Evolutionary conservation across 345 rosid genomes (phyloP).

Genomic region (Odontarrhena argentea): DNA sequence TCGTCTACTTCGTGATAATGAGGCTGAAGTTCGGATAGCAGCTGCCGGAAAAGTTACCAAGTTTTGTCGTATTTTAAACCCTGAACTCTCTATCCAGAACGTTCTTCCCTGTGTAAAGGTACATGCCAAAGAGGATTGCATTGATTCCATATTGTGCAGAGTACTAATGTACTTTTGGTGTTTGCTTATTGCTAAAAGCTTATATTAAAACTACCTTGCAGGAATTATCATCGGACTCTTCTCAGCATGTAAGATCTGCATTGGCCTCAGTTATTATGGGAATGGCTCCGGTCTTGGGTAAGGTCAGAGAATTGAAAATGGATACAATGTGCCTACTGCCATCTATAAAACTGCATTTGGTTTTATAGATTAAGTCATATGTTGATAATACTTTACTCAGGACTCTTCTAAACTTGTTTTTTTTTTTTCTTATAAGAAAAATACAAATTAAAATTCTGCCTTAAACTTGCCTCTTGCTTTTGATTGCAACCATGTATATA

Average conservation of each 20-base stretch:
- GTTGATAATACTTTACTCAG: neutral
- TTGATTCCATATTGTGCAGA: neutral
- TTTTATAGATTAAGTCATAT: neutral
- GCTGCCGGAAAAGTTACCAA: too few relatives aligned
- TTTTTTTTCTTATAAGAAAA: too few relatives aligned
- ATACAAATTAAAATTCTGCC: too few relatives aligned
- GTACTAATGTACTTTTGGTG: neutral
- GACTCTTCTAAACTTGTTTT: too few relatives aligned
- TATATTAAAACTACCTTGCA: conserved; percentile 33
- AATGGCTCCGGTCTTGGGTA: conserved; percentile 79
- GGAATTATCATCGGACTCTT: conserved; percentile 82
- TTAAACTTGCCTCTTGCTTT: neutral
- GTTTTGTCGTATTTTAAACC: too few relatives aligned
- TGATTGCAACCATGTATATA: too few relatives aligned
- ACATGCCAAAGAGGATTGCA: too few relatives aligned
- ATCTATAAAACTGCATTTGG: neutral
- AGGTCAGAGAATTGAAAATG: conserved; percentile 39
- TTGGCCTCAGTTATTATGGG: conserved; percentile 91
- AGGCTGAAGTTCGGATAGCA: too few relatives aligned
- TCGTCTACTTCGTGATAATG: too few relatives aligned
- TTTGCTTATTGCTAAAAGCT: conserved; percentile 10
- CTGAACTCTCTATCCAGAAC: too few relatives aligned
- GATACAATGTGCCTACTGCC: neutral
- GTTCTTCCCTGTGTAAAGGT: too few relatives aligned
- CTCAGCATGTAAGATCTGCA: conserved; percentile 81